Evolutionary conservation across 192 early-diverging fungal genomes (phyloP).

Genomic region (Coemansia sp.): DNA sequence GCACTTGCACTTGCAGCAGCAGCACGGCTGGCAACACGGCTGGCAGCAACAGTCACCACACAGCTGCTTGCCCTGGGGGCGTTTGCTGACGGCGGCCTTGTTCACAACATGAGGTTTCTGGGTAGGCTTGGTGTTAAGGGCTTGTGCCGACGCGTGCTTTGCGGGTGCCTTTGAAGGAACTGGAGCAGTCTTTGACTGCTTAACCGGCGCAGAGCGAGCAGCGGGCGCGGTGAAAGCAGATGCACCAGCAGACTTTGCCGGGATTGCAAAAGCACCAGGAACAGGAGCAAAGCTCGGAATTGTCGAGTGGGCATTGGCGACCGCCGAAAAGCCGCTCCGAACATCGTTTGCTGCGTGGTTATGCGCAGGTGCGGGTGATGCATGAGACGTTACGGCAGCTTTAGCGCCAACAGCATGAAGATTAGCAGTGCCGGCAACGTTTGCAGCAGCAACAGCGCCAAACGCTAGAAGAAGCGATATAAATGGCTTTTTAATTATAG

Average conservation of each 20-base stretch:
- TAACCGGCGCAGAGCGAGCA: neutral
- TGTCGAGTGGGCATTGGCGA: neutral
- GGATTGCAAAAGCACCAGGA: constrained; percentile 11
- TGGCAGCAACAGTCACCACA: constrained; percentile 51
- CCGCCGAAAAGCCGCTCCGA: neutral
- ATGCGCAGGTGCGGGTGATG: constrained; percentile 2
- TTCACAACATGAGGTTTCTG: neutral
- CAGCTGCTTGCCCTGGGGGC: constrained; percentile 33
- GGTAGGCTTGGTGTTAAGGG: constrained; percentile 1
- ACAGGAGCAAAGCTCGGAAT: constrained; percentile 8
- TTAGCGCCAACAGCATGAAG: neutral
- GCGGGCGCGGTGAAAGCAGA: constrained; percentile 10
- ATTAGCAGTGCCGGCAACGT: constrained; percentile 6
- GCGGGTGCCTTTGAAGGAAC: neutral
- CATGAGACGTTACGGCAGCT: neutral
- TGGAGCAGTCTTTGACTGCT: neutral
- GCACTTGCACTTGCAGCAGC: constrained; percentile 42
- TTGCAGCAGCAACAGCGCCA: constrained; percentile 25
- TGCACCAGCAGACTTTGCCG: constrained; percentile 10
- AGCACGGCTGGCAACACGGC: constrained; percentile 35
- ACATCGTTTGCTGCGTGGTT: constrained; percentile 5
- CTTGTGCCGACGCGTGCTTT: neutral
- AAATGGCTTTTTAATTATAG: constrained; percentile 23
- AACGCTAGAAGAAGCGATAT: constrained; percentile 35
- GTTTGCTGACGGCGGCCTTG: constrained; percentile 7